Percentiles rank a stretch among this genome's conserved stretches.
These are phyloP conservation scores for Trichosanthes cucumerina DNA, from an alignment of 306 rosid genomes.

Conservation along the genomic window DNA sequence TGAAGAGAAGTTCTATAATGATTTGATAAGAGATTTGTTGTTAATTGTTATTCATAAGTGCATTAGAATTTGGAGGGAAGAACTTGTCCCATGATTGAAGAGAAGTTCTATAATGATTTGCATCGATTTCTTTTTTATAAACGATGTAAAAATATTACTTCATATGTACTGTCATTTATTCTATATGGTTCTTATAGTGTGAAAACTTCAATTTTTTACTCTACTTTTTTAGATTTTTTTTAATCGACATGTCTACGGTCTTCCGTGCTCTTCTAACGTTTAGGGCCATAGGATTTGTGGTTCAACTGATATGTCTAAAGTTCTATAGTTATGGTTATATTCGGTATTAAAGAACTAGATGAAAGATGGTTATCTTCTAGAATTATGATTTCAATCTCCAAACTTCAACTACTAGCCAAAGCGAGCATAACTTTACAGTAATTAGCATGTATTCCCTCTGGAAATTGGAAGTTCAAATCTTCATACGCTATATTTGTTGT, in stretches of 20 bases:
- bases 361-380: background rate
- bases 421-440: no score
- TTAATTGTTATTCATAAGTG: background rate
- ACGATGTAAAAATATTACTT: background rate
- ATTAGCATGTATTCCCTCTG: no score
- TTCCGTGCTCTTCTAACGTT: background rate
- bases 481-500: no score
- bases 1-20: background rate
- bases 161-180: background rate
- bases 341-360: background rate
- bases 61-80: background rate
- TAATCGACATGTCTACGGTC: no score
- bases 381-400: no score
- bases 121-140: background rate
- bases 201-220: background rate
- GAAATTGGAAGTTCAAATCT: no score
- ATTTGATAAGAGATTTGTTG: background rate
- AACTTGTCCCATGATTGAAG: background rate
- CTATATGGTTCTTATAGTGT: background rate
- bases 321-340: background rate
- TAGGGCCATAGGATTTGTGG: background rate
- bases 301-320: background rate
- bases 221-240: background rate
- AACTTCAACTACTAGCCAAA: no score
- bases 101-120: background rate